These are phyloP conservation scores for Solanum aculeatissimum DNA, from an alignment of 305 asterid species.

Conservation along the genomic window DNA sequence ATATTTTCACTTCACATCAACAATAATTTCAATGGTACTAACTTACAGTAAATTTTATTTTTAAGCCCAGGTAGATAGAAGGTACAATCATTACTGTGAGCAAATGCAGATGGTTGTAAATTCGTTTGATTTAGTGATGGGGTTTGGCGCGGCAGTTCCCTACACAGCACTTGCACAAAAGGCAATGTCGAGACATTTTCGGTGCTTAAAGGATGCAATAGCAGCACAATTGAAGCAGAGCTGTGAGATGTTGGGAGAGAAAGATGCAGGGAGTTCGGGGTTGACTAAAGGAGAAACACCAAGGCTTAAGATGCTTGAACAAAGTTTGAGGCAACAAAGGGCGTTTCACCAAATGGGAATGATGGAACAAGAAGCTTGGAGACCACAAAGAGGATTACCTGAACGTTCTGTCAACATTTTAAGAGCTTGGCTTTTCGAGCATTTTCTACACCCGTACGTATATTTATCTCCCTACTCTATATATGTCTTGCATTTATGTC, in stretches of 20 bases:
- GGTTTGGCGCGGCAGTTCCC: constrained; percentile 84
- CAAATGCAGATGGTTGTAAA: constrained; percentile 98
- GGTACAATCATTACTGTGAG: constrained; percentile 89
- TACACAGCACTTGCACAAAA: constrained; percentile 81
- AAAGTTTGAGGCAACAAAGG: constrained; percentile 71
- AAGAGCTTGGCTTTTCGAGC: constrained; percentile 98
- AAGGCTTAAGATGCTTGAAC: constrained; percentile 66
- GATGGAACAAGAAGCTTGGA: constrained; percentile 98
- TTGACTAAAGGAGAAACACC: constrained; percentile 96
- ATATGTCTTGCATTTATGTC: not conserved
- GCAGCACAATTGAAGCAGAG: constrained; percentile 55
- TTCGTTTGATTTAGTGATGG: constrained; percentile 94
- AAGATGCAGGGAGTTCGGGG: constrained; percentile 57
- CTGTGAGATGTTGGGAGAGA: constrained; percentile 74
- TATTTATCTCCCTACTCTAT: not conserved
- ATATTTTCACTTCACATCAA: constrained; percentile 30
- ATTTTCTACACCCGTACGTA: constrained; percentile 94
- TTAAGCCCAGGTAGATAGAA: constrained; percentile 65
- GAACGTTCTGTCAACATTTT: constrained; percentile 88
- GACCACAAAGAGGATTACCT: constrained; percentile 94
- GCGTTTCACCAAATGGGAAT: constrained; percentile 91
- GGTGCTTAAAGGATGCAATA: constrained; percentile 84
- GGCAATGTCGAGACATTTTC: constrained; percentile 94
- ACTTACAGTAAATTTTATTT: not conserved
- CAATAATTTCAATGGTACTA: constrained; percentile 25